Percentiles rank a stretch among this genome's conserved stretches.
phyloP scores from a whole-genome alignment of 2,329 filamentous ascomycete genomes.

The Colletotrichum tropicale region DNA sequence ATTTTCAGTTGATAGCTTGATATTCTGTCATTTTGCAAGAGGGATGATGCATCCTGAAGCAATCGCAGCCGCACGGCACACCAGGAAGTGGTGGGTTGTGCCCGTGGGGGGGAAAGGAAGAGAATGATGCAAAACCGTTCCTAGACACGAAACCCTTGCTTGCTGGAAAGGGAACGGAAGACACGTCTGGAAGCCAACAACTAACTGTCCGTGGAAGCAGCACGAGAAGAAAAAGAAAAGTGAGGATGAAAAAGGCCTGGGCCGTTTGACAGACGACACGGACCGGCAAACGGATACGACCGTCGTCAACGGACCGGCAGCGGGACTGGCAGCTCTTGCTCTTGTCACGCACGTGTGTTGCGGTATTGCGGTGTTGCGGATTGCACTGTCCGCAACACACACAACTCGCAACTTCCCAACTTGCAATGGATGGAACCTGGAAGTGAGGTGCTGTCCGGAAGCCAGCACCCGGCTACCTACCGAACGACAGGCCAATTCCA shows the following conservation, averaged over 20 bases:
- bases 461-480: constrained; percentile 12
- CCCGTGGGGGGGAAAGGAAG: background rate
- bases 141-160: background rate
- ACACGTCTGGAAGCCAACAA: background rate
- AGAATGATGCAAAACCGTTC: constrained; percentile 1
- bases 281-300: background rate
- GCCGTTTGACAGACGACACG: background rate
- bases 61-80: background rate
- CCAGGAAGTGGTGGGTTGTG: background rate
- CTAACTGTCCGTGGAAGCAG: background rate
- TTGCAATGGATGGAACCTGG: background rate
- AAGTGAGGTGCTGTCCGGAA: background rate
- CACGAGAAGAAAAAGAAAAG: background rate
- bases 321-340: background rate
- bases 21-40: background rate
- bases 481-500: constrained; percentile 1
- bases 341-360: background rate
- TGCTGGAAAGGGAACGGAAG: background rate
- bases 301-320: background rate
- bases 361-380: background rate
- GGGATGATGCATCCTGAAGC: constrained; percentile 9
- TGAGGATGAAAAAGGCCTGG: background rate
- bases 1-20: background rate
- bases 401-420: background rate
- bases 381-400: background rate